A percentile compares a stretch with the other conserved stretches of the same genome.
phyloP scores from a whole-genome alignment of 768 basidiomycete species.

The Cystofilobasidium ferigula region DNA sequence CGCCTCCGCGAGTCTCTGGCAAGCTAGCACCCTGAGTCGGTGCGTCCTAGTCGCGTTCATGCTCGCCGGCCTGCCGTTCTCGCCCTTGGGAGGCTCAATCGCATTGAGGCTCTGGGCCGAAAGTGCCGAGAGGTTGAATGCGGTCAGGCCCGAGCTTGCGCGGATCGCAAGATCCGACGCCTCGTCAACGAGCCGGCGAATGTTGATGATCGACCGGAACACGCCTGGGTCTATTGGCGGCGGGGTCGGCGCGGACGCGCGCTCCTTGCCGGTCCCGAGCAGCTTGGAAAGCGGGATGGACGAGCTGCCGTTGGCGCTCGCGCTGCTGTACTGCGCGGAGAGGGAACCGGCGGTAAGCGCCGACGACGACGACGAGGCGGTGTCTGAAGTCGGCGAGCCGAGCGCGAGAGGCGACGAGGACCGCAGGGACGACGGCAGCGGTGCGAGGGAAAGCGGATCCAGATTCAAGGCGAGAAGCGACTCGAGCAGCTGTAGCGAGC shows the following conservation, averaged over 20 bases:
- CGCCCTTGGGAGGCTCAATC: conserved; percentile 32
- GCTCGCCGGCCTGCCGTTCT: conserved; percentile 56
- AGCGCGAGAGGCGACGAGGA: conserved; percentile 11
- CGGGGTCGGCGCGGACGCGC: conserved; percentile 46
- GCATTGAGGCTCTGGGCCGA: conserved; percentile 37
- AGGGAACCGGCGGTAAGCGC: conserved; percentile 32
- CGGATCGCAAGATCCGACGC: conserved; percentile 79
- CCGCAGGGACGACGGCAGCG: conserved; percentile 36
- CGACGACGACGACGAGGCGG: not conserved
- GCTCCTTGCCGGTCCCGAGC: conserved; percentile 41
- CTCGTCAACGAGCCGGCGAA: conserved; percentile 75
- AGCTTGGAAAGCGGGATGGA: conserved; percentile 46
- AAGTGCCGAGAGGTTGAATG: conserved; percentile 60
- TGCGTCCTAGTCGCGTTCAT: conserved; percentile 82
- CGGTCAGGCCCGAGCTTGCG: conserved; percentile 70
- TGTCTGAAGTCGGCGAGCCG: conserved; percentile 29
- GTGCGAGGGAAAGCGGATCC: conserved; percentile 48
- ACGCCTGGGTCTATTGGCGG: conserved; percentile 84
- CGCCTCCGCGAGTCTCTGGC: conserved; percentile 52
- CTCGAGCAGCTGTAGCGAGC: conserved; percentile 48
- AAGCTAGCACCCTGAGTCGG: conserved; percentile 64
- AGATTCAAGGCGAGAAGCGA: conserved; percentile 66
- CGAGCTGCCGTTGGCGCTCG: conserved; percentile 41
- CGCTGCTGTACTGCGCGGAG: conserved; percentile 31
- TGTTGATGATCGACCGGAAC: conserved; percentile 61